These are phyloP conservation scores for Saccharomycopsis olivae DNA, from an alignment of 805 yeast genomes.

Conservation along the genomic window DNA sequence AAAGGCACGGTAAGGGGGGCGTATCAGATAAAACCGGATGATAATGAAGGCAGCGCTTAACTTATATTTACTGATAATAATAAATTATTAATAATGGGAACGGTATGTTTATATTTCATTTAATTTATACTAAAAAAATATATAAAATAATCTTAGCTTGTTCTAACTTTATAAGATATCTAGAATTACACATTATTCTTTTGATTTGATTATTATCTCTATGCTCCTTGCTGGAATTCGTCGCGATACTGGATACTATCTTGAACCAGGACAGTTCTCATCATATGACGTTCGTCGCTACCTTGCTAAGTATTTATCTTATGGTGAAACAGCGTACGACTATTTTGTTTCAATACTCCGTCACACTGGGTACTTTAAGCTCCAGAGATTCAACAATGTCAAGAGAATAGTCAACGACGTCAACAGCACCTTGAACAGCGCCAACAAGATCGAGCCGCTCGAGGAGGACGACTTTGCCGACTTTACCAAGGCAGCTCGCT, in stretches of 20 bases:
- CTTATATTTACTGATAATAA: too few species aligned
- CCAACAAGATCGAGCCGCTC: slow-evolving; percentile 4
- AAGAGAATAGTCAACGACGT: slow-evolving; percentile 24
- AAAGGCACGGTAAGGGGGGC: too few species aligned
- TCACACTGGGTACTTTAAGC: slow-evolving; percentile 41
- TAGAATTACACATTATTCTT: slow-evolving; percentile 54
- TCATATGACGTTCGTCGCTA: slow-evolving; percentile 32
- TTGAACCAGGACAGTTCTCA: slow-evolving; percentile 21
- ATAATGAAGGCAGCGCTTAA: too few species aligned
- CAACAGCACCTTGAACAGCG: slow-evolving; percentile 22
- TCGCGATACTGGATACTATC: slow-evolving; percentile 66
- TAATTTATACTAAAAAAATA: too few species aligned
- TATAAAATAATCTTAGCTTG: too few species aligned
- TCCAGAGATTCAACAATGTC: slow-evolving; percentile 25
- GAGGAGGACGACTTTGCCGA: slow-evolving; percentile 4
- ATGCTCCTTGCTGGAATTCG: slow-evolving; percentile 80
- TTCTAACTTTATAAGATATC: too few species aligned
- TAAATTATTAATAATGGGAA: too few species aligned
- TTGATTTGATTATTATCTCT: slow-evolving; percentile 71
- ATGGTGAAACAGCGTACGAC: slow-evolving; percentile 55
- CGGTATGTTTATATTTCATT: too few species aligned
- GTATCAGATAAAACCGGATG: too few species aligned
- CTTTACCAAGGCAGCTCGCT: too few species aligned
- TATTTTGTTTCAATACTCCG: slow-evolving; percentile 31
- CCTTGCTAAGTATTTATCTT: slow-evolving; percentile 40